Conservation (phyloP, 2,329 filamentous ascomycete genomes). For the Scytalidium lignicola region DNA sequence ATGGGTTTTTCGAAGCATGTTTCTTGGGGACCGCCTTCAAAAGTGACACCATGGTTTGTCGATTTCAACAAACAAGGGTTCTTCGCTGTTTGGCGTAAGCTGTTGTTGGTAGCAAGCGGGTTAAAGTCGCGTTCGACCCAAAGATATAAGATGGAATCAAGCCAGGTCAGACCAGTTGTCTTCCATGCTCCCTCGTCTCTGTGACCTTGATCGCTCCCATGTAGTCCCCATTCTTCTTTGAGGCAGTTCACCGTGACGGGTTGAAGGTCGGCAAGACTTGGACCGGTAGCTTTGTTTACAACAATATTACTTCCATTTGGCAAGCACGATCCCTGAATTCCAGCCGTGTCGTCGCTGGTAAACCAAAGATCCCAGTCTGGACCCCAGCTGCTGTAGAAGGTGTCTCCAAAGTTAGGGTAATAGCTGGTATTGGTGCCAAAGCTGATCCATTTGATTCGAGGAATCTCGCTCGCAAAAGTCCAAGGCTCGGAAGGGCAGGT, state of each 20-base stretch:
- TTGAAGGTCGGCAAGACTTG: neutral
- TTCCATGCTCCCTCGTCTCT: neutral
- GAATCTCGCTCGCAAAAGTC: neutral
- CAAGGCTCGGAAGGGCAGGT: neutral
- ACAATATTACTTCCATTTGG: neutral
- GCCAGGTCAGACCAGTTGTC: neutral
- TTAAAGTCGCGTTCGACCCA: neutral
- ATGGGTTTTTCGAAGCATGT: neutral
- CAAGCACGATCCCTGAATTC: neutral
- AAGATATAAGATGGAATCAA: neutral
- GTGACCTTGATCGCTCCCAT: neutral
- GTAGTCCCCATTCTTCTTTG: neutral
- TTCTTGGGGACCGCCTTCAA: neutral
- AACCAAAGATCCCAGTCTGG: neutral
- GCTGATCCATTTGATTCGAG: neutral
- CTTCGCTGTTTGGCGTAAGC: neutral
- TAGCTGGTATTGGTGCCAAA: neutral
- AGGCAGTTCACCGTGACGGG: neutral
- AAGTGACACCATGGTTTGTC: neutral
- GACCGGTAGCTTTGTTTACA: neutral
- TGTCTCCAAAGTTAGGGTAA: neutral
- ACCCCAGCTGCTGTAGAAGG: neutral
- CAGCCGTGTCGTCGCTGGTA: neutral
- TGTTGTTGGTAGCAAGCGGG: neutral
- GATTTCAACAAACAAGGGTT: neutral